These are phyloP conservation scores for Ogataea sp. DNA, from an alignment of 805 yeast genomes.

Conservation along the genomic window DNA sequence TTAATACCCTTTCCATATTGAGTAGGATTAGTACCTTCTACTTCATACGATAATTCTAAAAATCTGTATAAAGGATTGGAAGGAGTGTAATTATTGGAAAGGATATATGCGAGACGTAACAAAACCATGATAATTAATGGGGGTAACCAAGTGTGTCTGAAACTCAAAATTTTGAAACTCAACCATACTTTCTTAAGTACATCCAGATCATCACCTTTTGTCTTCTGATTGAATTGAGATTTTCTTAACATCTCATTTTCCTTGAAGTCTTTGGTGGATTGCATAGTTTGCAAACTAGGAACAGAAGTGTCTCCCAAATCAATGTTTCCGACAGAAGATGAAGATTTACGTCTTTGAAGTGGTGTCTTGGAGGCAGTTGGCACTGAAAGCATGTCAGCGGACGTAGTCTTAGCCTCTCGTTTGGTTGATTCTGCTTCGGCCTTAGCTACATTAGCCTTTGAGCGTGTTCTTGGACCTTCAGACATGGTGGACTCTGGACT, in stretches of 20 bases:
- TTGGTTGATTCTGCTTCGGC: slow-evolving; percentile 1
- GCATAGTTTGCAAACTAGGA: slow-evolving; percentile 61
- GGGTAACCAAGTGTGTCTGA: slow-evolving; percentile 63
- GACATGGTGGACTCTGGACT: too few species aligned
- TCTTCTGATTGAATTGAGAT: slow-evolving; percentile 16
- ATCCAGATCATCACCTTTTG: slow-evolving; percentile 5
- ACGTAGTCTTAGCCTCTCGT: too few species aligned
- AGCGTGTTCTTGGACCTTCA: slow-evolving; percentile 18
- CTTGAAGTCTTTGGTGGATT: slow-evolving; percentile 35
- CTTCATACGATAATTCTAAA: slow-evolving; percentile 56
- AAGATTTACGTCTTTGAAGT: slow-evolving; percentile 30
- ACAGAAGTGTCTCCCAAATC: slow-evolving; percentile 67
- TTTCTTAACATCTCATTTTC: slow-evolving; percentile 12
- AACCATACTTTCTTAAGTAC: slow-evolving; percentile 46
- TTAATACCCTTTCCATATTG: slow-evolving; percentile 79
- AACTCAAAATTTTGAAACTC: slow-evolving; percentile 49
- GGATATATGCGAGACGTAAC: slow-evolving; percentile 36
- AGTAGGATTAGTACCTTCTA: slow-evolving; percentile 46
- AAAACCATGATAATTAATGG: slow-evolving; percentile 44
- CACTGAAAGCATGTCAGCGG: neutral
- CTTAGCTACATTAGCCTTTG: slow-evolving; percentile 10
- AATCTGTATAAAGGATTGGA: slow-evolving; percentile 58
- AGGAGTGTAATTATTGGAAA: slow-evolving; percentile 49
- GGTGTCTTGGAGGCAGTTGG: slow-evolving; percentile 3
- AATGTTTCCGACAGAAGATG: slow-evolving; percentile 72